These are phyloP conservation scores for Pluteus cervinus DNA, from an alignment of 768 basidiomycete genomes.

Conservation along the genomic window DNA sequence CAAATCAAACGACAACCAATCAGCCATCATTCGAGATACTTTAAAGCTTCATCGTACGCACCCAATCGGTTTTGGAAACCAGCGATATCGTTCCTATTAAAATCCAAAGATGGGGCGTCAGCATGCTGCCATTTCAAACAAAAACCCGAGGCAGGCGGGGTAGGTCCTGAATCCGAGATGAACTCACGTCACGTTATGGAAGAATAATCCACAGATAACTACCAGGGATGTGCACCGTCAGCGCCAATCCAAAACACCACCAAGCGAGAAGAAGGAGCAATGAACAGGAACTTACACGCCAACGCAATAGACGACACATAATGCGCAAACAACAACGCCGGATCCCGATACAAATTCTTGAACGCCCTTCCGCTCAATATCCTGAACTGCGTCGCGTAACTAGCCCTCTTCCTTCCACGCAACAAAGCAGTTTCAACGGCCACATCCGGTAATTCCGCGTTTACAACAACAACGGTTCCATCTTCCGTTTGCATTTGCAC, in stretches of 20 bases:
- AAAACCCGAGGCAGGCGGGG: background rate
- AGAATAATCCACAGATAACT: constrained; percentile 94
- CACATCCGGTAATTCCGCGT: constrained; percentile 57
- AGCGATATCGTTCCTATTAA: constrained; percentile 75
- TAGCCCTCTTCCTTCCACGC: constrained; percentile 73
- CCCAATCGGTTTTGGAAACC: constrained; percentile 96
- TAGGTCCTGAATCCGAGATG: background rate
- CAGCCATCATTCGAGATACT: background rate
- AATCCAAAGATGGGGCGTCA: constrained; percentile 5
- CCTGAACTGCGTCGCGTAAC: constrained; percentile 85
- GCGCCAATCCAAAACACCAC: constrained; percentile 4
- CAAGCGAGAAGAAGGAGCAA: constrained; percentile 2
- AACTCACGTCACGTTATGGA: constrained; percentile 76
- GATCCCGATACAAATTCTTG: constrained; percentile 96
- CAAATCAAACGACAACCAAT: background rate
- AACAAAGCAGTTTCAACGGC: constrained; percentile 61
- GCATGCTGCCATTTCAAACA: background rate
- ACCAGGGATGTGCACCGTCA: background rate
- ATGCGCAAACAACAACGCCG: constrained; percentile 85
- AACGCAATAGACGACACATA: constrained; percentile 80
- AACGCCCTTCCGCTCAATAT: constrained; percentile 95
- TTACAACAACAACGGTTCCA: constrained; percentile 20
- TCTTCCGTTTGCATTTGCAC: no score
- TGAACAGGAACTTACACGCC: constrained; percentile 54
- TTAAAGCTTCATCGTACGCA: constrained; percentile 18